Evolutionary conservation across 2,329 filamentous ascomycete species (phyloP).

Genomic region (Fusarium euwallaceae): DNA sequence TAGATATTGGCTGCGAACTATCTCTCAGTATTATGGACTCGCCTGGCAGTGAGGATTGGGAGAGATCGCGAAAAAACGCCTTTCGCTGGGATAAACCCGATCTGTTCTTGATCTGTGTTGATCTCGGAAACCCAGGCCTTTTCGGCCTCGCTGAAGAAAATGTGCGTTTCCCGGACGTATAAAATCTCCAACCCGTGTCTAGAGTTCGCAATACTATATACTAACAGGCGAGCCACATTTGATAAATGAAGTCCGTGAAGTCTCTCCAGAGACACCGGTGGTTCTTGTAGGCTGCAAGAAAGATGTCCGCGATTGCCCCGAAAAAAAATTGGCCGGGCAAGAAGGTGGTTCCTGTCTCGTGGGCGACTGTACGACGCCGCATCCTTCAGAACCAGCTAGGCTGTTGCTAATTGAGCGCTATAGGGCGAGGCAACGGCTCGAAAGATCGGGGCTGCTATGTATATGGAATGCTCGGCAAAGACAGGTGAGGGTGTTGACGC

Average conservation of each 20-base stretch:
- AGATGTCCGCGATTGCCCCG: neutral
- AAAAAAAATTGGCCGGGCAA: no score
- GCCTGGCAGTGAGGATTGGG: neutral
- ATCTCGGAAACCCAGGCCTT: neutral
- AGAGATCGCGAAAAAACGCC: neutral
- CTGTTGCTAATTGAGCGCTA: neutral
- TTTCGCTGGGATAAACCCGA: neutral
- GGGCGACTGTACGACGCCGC: neutral
- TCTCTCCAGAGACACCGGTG: neutral
- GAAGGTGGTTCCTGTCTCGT: neutral
- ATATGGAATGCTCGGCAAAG: neutral
- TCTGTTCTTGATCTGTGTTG: neutral
- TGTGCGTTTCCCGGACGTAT: neutral
- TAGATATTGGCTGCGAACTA: neutral
- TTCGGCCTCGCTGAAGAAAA: neutral
- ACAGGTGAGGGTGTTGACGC: neutral
- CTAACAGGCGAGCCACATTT: neutral
- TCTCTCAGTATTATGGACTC: neutral
- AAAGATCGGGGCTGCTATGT: neutral
- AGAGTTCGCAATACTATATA: neutral
- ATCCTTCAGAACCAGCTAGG: neutral
- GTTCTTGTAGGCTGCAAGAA: neutral
- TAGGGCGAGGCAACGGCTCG: neutral
- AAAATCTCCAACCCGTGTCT: neutral
- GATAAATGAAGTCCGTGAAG: neutral